Conservation (phyloP, 2,329 filamentous ascomycete genomes). For the Pseudocercospora ulei region DNA sequence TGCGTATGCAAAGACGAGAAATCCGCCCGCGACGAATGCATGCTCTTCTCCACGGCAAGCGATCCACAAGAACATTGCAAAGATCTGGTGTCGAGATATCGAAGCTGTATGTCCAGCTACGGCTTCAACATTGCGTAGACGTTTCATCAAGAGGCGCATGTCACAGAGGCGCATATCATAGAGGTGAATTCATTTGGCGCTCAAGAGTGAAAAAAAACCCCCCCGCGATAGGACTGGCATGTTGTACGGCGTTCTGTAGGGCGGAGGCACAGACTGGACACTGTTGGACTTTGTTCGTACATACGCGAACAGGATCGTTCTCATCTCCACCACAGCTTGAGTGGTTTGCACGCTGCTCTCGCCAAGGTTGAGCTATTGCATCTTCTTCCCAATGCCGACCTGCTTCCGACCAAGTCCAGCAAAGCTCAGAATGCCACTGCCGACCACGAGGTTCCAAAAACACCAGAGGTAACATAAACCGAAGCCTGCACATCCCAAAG, state of each 20-base stretch:
- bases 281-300: constrained; percentile 18
- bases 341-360: neutral
- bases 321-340: constrained; percentile 6
- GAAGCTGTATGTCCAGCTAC: constrained; percentile 82
- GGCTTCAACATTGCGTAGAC: constrained; percentile 59
- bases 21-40: constrained; percentile 85
- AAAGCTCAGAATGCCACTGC: constrained; percentile 44
- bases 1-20: constrained; percentile 98
- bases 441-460: constrained; percentile 55
- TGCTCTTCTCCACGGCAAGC: constrained; percentile 83
- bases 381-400: constrained; percentile 35
- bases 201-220: too few relatives aligned
- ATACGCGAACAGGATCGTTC: constrained; percentile 9
- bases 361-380: constrained; percentile 27
- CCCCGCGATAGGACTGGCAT: too few relatives aligned
- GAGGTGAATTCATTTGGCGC: too few relatives aligned
- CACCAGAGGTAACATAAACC: constrained; percentile 87
- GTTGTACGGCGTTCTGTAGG: too few relatives aligned
- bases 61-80: constrained; percentile 79
- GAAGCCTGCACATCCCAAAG: constrained; percentile 77
- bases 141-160: neutral
- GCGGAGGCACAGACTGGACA: constrained; percentile 10
- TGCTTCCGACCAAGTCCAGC: constrained; percentile 17
- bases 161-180: too few relatives aligned
- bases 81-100: constrained; percentile 73